A percentile compares a stretch with the other conserved stretches of the same genome.
phyloP scores from a whole-genome alignment of 192 early-diverging fungal genomes.

The Gonapodya prolifera region DNA sequence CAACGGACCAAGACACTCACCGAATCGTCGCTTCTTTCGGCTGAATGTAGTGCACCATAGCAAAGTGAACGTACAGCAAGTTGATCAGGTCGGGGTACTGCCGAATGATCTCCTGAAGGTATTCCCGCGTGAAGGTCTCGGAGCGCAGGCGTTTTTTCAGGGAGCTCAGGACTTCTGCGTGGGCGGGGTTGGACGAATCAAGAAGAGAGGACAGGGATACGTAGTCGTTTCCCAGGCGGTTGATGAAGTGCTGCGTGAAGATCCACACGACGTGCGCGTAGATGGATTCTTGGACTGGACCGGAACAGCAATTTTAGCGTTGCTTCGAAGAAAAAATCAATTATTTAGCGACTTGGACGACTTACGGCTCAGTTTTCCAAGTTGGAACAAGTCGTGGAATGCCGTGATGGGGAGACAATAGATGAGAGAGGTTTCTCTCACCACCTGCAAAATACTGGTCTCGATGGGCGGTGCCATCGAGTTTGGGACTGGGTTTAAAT shows the following conservation, averaged over 20 bases:
- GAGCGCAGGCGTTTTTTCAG: conserved; percentile 96
- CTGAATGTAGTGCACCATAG: conserved; percentile 81
- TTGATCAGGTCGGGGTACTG: conserved; percentile 86
- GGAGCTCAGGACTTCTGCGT: conserved; percentile 86
- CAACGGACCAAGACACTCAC: background rate
- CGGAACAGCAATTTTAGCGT: background rate
- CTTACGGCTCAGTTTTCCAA: conserved; percentile 56
- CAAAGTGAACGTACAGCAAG: conserved; percentile 90
- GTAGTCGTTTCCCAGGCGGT: conserved; percentile 92
- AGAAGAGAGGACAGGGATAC: conserved; percentile 71
- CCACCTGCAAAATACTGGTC: conserved; percentile 79
- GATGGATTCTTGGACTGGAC: conserved; percentile 86
- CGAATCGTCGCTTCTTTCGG: conserved; percentile 27
- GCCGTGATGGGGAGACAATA: conserved; percentile 94
- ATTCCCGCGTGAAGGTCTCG: conserved; percentile 97
- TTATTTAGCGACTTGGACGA: too few relatives aligned
- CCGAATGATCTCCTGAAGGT: conserved; percentile 93
- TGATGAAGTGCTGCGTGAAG: conserved; percentile 97
- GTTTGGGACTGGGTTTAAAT: conserved; percentile 71
- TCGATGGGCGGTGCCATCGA: conserved; percentile 75
- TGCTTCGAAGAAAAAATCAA: too few relatives aligned
- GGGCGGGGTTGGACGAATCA: conserved; percentile 62
- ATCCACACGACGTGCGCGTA: conserved; percentile 97
- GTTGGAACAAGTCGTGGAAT: conserved; percentile 88
- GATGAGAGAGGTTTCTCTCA: conserved; percentile 91